phyloP scores from a whole-genome alignment of 768 basidiomycete species.

The Phlebiopsis gigantea region DNA sequence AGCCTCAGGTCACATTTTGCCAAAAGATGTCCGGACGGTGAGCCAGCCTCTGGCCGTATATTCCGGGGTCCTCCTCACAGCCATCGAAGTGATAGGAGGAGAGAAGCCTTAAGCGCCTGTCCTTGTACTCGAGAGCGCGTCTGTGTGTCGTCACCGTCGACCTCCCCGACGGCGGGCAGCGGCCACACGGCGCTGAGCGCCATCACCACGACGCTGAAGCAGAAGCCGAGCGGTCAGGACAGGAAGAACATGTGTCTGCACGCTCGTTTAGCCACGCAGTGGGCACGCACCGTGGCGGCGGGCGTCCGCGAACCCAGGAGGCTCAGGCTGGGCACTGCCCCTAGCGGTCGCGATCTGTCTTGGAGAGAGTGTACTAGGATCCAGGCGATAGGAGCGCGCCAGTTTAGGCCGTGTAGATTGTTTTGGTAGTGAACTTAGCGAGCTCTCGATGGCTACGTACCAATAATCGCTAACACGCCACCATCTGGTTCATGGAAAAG shows the following conservation, averaged over 20 bases:
- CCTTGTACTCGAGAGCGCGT: too few species aligned
- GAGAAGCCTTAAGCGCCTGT: too few species aligned
- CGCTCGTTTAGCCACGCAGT: constrained; percentile 12
- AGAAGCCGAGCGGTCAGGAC: constrained; percentile 15
- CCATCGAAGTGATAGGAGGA: too few species aligned
- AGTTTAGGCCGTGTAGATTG: constrained; percentile 22
- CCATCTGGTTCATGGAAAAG: constrained; percentile 12
- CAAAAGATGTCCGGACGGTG: too few species aligned
- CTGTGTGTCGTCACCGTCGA: constrained; percentile 15
- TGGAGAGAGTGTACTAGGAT: constrained; percentile 17
- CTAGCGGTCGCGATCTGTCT: constrained; percentile 8
- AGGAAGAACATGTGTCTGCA: constrained; percentile 12
- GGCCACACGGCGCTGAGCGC: constrained; percentile 17
- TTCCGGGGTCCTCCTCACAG: too few species aligned
- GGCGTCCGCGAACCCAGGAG: constrained; percentile 26
- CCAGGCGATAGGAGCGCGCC: constrained; percentile 24
- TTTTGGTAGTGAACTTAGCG: background rate
- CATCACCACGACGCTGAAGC: constrained; percentile 13
- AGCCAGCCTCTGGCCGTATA: too few species aligned
- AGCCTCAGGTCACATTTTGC: too few species aligned
- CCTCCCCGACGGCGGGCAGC: constrained; percentile 14
- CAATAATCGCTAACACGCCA: constrained; percentile 29
- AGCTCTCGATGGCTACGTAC: constrained; percentile 8
- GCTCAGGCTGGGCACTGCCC: constrained; percentile 27
- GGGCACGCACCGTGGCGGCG: constrained; percentile 13